phyloP scores from a whole-genome alignment of 1,284 basidiomycete genomes.

The Moesziomyces globuligerus region DNA sequence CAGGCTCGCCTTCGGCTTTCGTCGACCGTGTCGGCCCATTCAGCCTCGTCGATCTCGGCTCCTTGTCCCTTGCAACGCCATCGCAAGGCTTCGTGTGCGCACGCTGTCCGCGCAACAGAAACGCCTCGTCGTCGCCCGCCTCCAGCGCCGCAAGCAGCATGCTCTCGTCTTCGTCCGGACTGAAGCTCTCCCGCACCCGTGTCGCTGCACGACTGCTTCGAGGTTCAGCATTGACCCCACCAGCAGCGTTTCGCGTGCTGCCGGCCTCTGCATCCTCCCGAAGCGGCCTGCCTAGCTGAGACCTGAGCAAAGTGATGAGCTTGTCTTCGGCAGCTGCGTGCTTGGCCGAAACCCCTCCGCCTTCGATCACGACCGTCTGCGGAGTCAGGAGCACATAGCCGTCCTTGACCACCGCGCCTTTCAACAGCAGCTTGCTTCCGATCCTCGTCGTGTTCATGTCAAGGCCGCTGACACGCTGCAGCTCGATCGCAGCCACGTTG shows the following conservation, averaged over 20 bases:
- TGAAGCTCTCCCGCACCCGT: constrained; percentile 7
- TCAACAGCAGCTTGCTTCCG: constrained; percentile 37
- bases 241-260: not conserved
- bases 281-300: constrained; percentile 22
- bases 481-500: constrained; percentile 73
- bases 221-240: not conserved
- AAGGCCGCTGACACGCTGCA: constrained; percentile 21
- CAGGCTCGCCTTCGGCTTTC: not conserved
- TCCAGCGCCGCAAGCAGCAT: constrained; percentile 33
- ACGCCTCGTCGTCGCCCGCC: too few species aligned
- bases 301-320: constrained; percentile 25
- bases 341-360: constrained; percentile 23
- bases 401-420: constrained; percentile 21
- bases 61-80: too few species aligned
- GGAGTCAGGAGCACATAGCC: constrained; percentile 29
- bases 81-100: constrained; percentile 18
- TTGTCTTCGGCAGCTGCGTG: constrained; percentile 15
- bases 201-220: not conserved
- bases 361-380: constrained; percentile 19
- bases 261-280: not conserved
- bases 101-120: too few species aligned
- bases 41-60: too few species aligned
- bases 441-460: constrained; percentile 45
- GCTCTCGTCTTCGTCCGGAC: constrained; percentile 39
- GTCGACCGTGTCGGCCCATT: too few species aligned